Evolutionary conservation across 805 yeast species (phyloP), one percentile per base, ranked within the genome.

Genomic region (Candida loeiensis): DNA sequence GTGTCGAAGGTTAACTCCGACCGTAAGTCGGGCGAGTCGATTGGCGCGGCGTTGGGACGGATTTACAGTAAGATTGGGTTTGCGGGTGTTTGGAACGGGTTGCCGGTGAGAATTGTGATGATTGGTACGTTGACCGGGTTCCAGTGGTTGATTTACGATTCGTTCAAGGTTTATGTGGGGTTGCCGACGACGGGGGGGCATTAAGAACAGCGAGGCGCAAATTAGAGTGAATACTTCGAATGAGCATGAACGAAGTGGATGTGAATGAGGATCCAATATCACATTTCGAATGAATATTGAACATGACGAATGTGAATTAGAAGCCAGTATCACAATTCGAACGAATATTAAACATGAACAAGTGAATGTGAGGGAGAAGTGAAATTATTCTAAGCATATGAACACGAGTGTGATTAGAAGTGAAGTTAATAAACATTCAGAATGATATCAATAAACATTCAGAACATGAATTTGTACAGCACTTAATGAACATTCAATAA

Each of bases 81-180:
- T 59, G 66, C 56, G 14, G 99, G 98, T 13, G 73, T 93, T 43
- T 91, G 98, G 98, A 86, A 86, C 58, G 98, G 99, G 32, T 77
- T 91, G 45, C 85, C 89, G 13, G 93, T 89, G 44, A 85, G 98
- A 77, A 90, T 91, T 53, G 77, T 89, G 45, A 91, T 93, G 99
- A 80, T 93, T 62, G 98, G 98, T 72, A 91, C 98, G 6, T 76
- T 91, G 63, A 93, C 98, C 19, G 96, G 96, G 47, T 78, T 85
- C 76, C 99, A 91, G 72, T 91, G 98, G 98, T 76, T 91, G 59
- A 77, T 93, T 46, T 91, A 91, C 69, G 99, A 93, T 64, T 85
- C 96, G 6, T 91, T 91, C 76, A 91, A 91, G 71, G 95, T 89
- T n/a, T 78, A 79, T 53, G 79, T 88, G 44, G 99, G 99, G 5